phyloP scores from a whole-genome alignment of 1,139 yeast genomes.

The Kodamaea derodonti region DNA sequence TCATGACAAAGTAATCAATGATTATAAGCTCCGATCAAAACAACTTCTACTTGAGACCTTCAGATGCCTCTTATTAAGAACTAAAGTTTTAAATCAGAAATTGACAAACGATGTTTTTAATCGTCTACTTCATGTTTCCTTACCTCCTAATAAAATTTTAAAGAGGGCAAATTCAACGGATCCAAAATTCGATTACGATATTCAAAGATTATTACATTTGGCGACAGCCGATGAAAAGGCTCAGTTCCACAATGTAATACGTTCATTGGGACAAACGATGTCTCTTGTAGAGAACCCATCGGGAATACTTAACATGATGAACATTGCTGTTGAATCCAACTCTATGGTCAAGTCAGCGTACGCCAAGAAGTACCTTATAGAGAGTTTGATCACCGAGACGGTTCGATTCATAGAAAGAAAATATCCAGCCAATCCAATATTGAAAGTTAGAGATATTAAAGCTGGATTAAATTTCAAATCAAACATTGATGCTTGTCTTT shows the following conservation, averaged over 20 bases:
- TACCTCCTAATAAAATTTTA: constrained; percentile 7
- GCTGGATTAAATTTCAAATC: constrained; percentile 13
- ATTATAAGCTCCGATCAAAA: constrained; percentile 11
- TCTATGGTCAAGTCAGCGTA: constrained; percentile 12
- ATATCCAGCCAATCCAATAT: constrained; percentile 8
- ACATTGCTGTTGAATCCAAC: constrained; percentile 9
- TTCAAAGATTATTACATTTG: constrained; percentile 13
- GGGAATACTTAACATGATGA: constrained; percentile 13
- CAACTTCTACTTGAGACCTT: constrained; percentile 21
- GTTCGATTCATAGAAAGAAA: constrained; percentile 19
- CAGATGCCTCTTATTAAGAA: constrained; percentile 17
- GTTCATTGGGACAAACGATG: constrained; percentile 29
- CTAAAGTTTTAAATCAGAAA: constrained; percentile 12
- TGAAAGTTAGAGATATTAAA: constrained; percentile 18
- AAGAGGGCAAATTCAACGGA: constrained; percentile 3
- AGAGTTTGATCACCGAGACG: constrained; percentile 17
- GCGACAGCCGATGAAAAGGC: constrained; percentile 16
- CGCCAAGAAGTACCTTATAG: constrained; percentile 19
- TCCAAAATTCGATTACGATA: constrained; percentile 12
- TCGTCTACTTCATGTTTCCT: constrained; percentile 8
- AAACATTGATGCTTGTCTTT: constrained; percentile 19
- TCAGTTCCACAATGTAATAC: constrained; percentile 23
- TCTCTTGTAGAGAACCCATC: constrained; percentile 20
- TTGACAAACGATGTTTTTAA: constrained; percentile 13
- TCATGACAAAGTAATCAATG: constrained; percentile 5